phyloP scores from a whole-genome alignment of 176 grass and related monocot genomes.

The Eragrostis curvula region DNA sequence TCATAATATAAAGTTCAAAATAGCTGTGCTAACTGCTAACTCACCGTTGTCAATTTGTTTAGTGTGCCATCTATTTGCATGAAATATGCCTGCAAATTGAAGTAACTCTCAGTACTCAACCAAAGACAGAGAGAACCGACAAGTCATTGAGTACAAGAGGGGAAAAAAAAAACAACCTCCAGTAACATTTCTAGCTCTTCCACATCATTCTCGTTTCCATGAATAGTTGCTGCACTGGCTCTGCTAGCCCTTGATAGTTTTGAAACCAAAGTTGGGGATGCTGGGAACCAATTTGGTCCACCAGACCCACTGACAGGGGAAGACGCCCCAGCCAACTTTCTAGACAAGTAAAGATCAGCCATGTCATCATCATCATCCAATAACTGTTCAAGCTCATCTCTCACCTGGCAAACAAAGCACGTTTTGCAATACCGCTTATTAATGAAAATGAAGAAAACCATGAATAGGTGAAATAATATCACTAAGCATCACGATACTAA shows the following conservation, averaged over 20 bases:
- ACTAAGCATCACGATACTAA: neutral
- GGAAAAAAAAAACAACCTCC: slow-evolving; percentile 62
- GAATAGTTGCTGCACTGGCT: slow-evolving; percentile 86
- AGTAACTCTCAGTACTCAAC: slow-evolving; percentile 35
- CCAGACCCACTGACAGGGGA: slow-evolving; percentile 84
- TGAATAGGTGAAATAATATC: slow-evolving; percentile 20
- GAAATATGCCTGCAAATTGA: slow-evolving; percentile 92
- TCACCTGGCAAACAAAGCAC: slow-evolving; percentile 68
- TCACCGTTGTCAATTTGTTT: slow-evolving; percentile 96
- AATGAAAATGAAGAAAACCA: slow-evolving; percentile 2
- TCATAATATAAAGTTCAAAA: slow-evolving; percentile 29
- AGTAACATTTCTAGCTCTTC: slow-evolving; percentile 99
- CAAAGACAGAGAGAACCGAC: neutral
- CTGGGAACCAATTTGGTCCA: slow-evolving; percentile 81
- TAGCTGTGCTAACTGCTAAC: slow-evolving; percentile 21
- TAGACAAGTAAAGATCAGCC: slow-evolving; percentile 99
- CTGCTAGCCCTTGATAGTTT: slow-evolving; percentile 96
- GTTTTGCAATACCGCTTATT: slow-evolving; percentile 31
- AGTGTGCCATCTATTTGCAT: slow-evolving; percentile 99
- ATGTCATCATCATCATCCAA: slow-evolving; percentile 99
- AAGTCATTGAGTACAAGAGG: neutral
- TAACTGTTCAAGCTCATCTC: slow-evolving; percentile 99
- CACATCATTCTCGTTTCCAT: slow-evolving; percentile 99
- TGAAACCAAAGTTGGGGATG: slow-evolving; percentile 94
- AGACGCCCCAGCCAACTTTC: slow-evolving; percentile 84